These are phyloP conservation scores for Mortierella hygrophila DNA, from an alignment of 192 early-diverging fungal species.

Conservation along the genomic window DNA sequence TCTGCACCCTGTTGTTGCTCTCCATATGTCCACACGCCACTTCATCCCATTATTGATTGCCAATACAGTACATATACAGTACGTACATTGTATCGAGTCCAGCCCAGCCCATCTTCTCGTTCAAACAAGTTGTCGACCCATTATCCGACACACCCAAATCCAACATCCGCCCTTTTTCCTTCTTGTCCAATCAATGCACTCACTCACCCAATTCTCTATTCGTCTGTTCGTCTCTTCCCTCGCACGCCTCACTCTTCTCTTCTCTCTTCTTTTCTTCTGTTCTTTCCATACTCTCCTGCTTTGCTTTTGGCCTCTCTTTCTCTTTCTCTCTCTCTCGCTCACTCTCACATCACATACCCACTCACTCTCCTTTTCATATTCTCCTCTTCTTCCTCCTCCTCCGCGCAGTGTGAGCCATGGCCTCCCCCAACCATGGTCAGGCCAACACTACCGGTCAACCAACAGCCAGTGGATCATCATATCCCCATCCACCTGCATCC, in stretches of 20 bases:
- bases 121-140: too few relatives aligned
- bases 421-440: slow-evolving; percentile 25
- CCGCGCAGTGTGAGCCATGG: slow-evolving; percentile 27
- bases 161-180: neutral
- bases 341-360: neutral
- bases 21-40: too few relatives aligned
- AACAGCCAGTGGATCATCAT: slow-evolving; percentile 5
- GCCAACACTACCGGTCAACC: slow-evolving; percentile 1
- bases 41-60: too few relatives aligned
- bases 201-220: neutral
- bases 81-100: too few relatives aligned
- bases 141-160: too few relatives aligned
- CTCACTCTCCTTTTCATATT: neutral
- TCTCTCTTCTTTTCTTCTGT: neutral
- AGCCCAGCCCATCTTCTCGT: too few relatives aligned
- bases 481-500: neutral
- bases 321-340: neutral
- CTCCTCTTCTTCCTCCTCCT: neutral
- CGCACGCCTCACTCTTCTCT: neutral
- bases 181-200: neutral
- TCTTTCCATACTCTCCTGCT: too few relatives aligned
- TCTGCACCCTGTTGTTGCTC: too few relatives aligned
- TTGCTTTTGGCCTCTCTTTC: neutral
- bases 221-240: slow-evolving; percentile 4
- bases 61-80: too few relatives aligned